These are phyloP conservation scores for Beauveria medogensis DNA, from an alignment of 2,329 filamentous ascomycete genomes.

Conservation along the genomic window DNA sequence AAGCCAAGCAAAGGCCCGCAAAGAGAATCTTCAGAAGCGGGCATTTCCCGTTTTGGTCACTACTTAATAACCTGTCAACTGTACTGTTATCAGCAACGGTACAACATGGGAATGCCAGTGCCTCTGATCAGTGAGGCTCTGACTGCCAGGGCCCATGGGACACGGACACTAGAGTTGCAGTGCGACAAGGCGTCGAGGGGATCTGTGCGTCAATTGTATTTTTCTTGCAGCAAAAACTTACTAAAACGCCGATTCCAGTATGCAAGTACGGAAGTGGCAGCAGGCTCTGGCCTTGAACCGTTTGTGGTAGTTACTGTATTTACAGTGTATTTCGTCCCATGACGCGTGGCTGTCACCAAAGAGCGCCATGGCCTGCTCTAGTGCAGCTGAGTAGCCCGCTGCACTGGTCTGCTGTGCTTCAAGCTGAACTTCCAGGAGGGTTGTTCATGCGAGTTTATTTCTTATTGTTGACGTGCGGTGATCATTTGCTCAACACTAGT, in stretches of 20 bases:
- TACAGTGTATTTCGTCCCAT: slow-evolving; percentile 3
- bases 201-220: slow-evolving; percentile 1
- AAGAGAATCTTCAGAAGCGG: neutral
- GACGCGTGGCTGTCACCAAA: slow-evolving; percentile 1
- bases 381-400: too few relatives aligned
- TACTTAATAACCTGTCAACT: too few relatives aligned
- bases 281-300: neutral
- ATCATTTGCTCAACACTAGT: neutral
- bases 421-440: neutral
- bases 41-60: neutral
- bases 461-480: neutral
- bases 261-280: neutral
- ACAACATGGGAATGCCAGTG: neutral
- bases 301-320: neutral
- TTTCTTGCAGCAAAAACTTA: neutral
- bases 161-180: slow-evolving; percentile 5
- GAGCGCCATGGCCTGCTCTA: neutral
- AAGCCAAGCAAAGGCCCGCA: neutral
- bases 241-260: neutral
- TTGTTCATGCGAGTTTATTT: neutral
- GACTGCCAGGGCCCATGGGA: neutral
- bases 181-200: slow-evolving; percentile 2
- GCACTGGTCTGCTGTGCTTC: neutral
- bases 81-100: neutral
- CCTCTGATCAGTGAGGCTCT: neutral